phyloP scores from a whole-genome alignment of 192 early-diverging fungal species.

The Entomortierella chlamydospora region DNA sequence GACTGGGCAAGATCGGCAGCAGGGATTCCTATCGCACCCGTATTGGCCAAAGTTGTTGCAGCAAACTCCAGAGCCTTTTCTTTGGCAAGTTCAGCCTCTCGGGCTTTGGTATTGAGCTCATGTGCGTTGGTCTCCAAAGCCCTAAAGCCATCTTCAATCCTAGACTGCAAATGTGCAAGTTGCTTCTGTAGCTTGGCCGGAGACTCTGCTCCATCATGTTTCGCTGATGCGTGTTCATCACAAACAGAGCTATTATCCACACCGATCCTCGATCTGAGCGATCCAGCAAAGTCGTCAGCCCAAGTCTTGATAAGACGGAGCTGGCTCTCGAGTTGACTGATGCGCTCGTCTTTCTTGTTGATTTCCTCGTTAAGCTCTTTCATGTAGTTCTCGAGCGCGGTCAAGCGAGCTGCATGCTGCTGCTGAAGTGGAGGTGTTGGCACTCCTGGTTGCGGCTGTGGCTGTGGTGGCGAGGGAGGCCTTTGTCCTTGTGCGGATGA shows the following conservation, averaged over 20 bases:
- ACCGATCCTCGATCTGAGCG: constrained; percentile 8
- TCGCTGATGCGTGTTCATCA: not conserved
- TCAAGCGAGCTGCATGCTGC: constrained; percentile 20
- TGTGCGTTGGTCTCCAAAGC: constrained; percentile 27
- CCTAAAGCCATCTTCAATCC: constrained; percentile 39
- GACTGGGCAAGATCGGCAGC: not conserved
- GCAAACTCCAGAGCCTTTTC: constrained; percentile 42
- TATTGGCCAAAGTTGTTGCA: constrained; percentile 28
- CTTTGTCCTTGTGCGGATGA: too few relatives aligned
- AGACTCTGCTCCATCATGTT: not conserved
- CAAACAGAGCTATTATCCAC: constrained; percentile 4
- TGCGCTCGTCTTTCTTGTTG: constrained; percentile 41
- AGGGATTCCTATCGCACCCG: not conserved
- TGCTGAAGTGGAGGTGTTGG: not conserved
- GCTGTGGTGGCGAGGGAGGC: not conserved
- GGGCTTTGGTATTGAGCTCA: constrained; percentile 23
- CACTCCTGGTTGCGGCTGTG: not conserved
- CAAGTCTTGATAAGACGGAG: constrained; percentile 35
- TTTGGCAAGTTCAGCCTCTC: constrained; percentile 32
- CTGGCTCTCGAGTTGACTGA: constrained; percentile 31
- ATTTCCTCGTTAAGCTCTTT: constrained; percentile 46
- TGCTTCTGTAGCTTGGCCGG: constrained; percentile 1
- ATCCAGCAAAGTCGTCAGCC: constrained; percentile 29
- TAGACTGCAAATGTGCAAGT: constrained; percentile 19
- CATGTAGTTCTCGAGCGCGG: constrained; percentile 38